Conservation (phyloP, 2,329 filamentous ascomycete genomes). For the Polytolypa hystricis region DNA sequence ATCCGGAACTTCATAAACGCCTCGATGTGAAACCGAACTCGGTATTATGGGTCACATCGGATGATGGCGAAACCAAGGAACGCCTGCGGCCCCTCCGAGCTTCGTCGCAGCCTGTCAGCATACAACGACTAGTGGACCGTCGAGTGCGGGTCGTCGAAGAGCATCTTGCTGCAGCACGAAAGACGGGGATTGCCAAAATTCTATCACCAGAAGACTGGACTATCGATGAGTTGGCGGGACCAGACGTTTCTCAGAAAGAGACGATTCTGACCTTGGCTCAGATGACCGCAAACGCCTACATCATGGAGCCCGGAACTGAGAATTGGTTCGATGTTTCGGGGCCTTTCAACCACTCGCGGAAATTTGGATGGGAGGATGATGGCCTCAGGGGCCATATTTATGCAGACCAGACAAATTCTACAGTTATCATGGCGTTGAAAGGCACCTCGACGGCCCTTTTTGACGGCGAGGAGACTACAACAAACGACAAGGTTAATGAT, state of each 20-base stretch:
- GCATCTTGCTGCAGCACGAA: conserved; percentile 61
- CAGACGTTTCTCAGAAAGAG: conserved; percentile 74
- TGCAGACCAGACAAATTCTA: conserved; percentile 72
- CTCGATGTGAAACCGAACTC: conserved; percentile 58
- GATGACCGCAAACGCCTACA: conserved; percentile 86
- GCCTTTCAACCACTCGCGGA: conserved; percentile 72
- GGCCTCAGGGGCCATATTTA: conserved; percentile 88
- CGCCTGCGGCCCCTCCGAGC: conserved; percentile 45
- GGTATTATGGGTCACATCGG: conserved; percentile 35
- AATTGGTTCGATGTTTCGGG: conserved; percentile 76
- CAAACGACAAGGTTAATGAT: conserved; percentile 95
- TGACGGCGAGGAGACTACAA: conserved; percentile 92
- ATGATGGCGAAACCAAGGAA: conserved; percentile 29
- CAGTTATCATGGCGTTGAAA: conserved; percentile 84
- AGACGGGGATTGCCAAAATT: conserved; percentile 54
- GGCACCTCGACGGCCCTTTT: conserved; percentile 85
- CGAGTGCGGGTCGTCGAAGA: conserved; percentile 65
- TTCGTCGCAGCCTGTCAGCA: conserved; percentile 54
- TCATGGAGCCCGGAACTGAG: conserved; percentile 55
- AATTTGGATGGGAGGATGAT: conserved; percentile 88
- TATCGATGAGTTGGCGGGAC: conserved; percentile 63
- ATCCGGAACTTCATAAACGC: conserved; percentile 66
- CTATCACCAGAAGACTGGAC: conserved; percentile 71
- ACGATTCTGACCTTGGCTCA: conserved; percentile 75
- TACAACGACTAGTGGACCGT: conserved; percentile 73